phyloP scores from a whole-genome alignment of 139 green algal genomes.

The Chlorella sorokiniana region DNA sequence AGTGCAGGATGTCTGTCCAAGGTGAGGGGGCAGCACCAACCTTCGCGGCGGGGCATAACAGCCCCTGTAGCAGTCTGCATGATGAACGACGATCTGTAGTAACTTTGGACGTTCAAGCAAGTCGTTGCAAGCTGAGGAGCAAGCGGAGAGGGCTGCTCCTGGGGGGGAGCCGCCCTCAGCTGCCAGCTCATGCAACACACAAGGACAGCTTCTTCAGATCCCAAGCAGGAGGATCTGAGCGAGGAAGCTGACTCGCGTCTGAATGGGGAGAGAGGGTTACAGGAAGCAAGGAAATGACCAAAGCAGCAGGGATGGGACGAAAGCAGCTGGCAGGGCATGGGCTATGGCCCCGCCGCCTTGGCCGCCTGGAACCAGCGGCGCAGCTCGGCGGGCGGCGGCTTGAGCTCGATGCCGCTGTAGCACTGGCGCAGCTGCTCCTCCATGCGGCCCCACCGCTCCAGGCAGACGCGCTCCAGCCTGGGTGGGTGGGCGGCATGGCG shows the following conservation, averaged over 20 bases:
- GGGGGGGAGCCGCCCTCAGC: no score
- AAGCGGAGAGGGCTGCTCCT: no score
- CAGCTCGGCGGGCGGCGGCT: constrained; percentile 19
- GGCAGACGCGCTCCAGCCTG: constrained; percentile 33
- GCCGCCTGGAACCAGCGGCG: constrained; percentile 12
- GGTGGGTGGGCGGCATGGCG: no score
- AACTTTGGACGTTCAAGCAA: not conserved
- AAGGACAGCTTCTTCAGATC: no score
- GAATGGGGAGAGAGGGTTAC: no score
- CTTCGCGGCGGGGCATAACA: not conserved
- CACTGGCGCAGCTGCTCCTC: constrained; percentile 46
- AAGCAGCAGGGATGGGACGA: not conserved
- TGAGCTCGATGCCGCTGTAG: constrained; percentile 40
- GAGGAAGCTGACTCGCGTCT: no score
- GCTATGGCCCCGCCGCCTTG: not conserved
- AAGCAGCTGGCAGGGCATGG: not conserved
- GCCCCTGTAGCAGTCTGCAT: not conserved
- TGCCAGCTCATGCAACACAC: no score
- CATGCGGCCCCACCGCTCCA: constrained; percentile 37
- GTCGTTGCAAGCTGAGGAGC: not conserved
- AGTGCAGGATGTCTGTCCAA: no score
- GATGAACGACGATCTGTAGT: no score
- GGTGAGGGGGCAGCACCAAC: no score
- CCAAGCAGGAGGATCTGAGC: no score
- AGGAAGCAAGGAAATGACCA: no score